phyloP scores from a whole-genome alignment of 129 eudicot species.

The Flaveria robusta region DNA sequence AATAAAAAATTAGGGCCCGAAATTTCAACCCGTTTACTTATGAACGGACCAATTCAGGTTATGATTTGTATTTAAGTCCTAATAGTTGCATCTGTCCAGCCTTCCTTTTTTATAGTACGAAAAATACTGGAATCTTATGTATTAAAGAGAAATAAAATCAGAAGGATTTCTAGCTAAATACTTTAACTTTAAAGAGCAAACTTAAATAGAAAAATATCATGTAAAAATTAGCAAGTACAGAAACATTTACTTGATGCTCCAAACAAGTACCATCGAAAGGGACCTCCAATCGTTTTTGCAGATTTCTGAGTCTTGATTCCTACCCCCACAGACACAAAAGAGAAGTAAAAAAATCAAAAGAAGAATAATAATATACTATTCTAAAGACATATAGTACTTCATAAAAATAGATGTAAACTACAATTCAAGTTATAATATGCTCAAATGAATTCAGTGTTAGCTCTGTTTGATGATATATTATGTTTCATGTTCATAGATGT shows the following conservation, averaged over 20 bases:
- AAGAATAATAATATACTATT: not conserved
- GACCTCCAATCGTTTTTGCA: slow-evolving; percentile 69
- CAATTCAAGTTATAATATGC: not conserved
- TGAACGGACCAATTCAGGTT: not conserved
- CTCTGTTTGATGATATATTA: slow-evolving; percentile 2
- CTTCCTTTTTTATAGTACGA: not conserved
- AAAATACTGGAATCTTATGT: slow-evolving; percentile 10
- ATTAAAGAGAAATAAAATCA: slow-evolving; percentile 2
- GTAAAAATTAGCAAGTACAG: not conserved
- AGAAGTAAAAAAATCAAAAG: not conserved
- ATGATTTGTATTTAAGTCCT: not conserved
- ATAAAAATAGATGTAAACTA: slow-evolving; percentile 2
- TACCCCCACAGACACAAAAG: slow-evolving; percentile 16
- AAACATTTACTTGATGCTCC: slow-evolving; percentile 81
- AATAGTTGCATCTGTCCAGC: not conserved
- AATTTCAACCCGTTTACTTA: not conserved
- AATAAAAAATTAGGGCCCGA: not conserved
- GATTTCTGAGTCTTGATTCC: slow-evolving; percentile 77
- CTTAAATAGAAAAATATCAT: not conserved
- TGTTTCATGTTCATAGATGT: not conserved
- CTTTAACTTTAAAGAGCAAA: not conserved
- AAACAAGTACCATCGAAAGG: slow-evolving; percentile 77
- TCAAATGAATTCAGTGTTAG: not conserved
- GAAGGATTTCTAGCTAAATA: not conserved
- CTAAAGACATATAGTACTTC: slow-evolving; percentile 1